Evolutionary conservation across 192 early-diverging fungal genomes (phyloP).

Genomic region (Coemansia sp.): DNA sequence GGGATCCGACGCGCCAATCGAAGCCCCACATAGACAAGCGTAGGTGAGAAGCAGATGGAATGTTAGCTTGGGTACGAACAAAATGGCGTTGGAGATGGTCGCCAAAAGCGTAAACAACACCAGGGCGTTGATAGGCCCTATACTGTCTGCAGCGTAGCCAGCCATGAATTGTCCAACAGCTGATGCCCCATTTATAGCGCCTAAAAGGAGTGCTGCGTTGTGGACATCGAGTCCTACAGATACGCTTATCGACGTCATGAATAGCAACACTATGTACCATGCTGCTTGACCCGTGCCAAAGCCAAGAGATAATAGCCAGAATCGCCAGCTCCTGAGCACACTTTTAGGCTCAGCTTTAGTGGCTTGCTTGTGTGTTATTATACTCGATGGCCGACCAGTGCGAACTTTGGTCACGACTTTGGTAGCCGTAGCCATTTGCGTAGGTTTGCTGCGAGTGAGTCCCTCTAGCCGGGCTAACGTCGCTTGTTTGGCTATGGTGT

Average conservation of each 20-base stretch:
- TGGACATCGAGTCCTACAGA: slow-evolving; percentile 47
- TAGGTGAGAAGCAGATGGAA: slow-evolving; percentile 40
- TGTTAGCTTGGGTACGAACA: slow-evolving; percentile 35
- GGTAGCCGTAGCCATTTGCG: background rate
- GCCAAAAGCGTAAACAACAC: slow-evolving; percentile 30
- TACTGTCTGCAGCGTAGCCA: slow-evolving; percentile 41
- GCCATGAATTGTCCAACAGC: slow-evolving; percentile 48
- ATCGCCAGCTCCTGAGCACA: slow-evolving; percentile 30
- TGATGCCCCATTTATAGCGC: slow-evolving; percentile 48
- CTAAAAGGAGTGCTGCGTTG: slow-evolving; percentile 49
- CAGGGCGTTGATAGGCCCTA: slow-evolving; percentile 46
- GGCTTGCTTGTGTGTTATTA: background rate
- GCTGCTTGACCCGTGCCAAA: slow-evolving; percentile 43
- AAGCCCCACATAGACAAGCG: slow-evolving; percentile 45
- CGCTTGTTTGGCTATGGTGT: slow-evolving; percentile 2
- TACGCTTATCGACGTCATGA: slow-evolving; percentile 49
- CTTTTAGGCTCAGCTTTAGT: background rate
- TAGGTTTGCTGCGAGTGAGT: background rate
- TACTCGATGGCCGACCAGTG: background rate
- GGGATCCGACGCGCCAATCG: slow-evolving; percentile 46
- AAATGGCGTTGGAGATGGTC: slow-evolving; percentile 32
- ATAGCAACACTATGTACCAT: slow-evolving; percentile 49
- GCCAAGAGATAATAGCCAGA: slow-evolving; percentile 47
- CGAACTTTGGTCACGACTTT: background rate
- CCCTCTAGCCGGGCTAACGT: slow-evolving; percentile 37